Evolutionary conservation across 2,329 filamentous ascomycete genomes (phyloP).

Genomic region (Fusarium irregulare): DNA sequence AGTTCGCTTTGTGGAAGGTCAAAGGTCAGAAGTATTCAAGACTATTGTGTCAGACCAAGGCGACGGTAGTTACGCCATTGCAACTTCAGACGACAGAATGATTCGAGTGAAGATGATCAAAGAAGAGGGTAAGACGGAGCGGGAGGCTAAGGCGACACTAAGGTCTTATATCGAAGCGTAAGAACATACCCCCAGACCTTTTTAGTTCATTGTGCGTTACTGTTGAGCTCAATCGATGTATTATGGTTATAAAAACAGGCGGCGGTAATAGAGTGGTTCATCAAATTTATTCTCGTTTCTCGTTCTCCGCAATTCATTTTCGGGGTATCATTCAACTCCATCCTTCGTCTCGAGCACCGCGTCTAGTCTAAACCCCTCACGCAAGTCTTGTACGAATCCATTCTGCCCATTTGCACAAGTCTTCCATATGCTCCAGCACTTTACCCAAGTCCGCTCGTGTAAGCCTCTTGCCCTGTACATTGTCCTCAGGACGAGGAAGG

Average conservation of each 20-base stretch:
- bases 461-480: constrained; percentile 52
- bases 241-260: background rate
- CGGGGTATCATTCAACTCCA: constrained; percentile 44
- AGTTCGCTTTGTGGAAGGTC: constrained; percentile 35
- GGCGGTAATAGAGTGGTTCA: background rate
- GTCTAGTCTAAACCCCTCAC: constrained; percentile 11
- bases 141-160: constrained; percentile 43
- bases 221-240: background rate
- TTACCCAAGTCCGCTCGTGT: constrained; percentile 57
- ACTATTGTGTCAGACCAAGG: constrained; percentile 16
- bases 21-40: constrained; percentile 9
- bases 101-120: constrained; percentile 49
- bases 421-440: constrained; percentile 62
- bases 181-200: background rate
- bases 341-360: background rate
- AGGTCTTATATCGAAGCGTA: constrained; percentile 13
- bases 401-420: constrained; percentile 65
- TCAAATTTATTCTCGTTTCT: constrained; percentile 1
- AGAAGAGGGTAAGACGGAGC: constrained; percentile 50
- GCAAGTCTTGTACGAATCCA: constrained; percentile 59
- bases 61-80: constrained; percentile 42
- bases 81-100: constrained; percentile 31
- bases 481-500: constrained; percentile 40
- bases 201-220: background rate
- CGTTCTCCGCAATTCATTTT: constrained; percentile 11